Evolutionary conservation across 176 grass and related monocot genomes (phyloP), one percentile per base, ranked within the genome.

Genomic region (Raddia distichophylla): DNA sequence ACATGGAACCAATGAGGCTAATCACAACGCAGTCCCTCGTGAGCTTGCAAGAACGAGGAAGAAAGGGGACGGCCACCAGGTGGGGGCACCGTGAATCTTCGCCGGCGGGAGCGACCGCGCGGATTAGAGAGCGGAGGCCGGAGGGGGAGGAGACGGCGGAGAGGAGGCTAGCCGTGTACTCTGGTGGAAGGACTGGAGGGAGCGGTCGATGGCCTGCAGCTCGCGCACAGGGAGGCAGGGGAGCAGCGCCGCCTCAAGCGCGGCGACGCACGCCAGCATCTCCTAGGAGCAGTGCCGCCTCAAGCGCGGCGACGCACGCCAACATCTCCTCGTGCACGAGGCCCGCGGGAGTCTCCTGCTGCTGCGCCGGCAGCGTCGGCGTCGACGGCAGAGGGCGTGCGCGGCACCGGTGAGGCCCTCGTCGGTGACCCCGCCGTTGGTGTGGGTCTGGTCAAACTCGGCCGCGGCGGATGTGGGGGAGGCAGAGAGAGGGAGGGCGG

Each of bases 141-240:
- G 8, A 18, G 2, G 67, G 1, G 45, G 45, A 34, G 27, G 52
- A 64, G 10, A 10, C 13, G 7, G 10, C 0, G 10, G 17, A 0
- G 7, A 22, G 0, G 65, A 13, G 43, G 12, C 14, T 20, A 47
- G 43, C 2, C 18, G 59, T 88, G 42, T 60, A 99, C 96, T 99
- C 87, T 95, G 96, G 73, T 95, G 96, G 43, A 93, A 93, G 69
- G 90, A 99, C 60, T 93, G 96, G 74, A 91, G 87, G 68, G 96
- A 99, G 57, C 93, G 92, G 89, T 99, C 96, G 52, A 99, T 93
- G 74, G 96, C 96, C 82, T 99, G 96, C 68, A 95, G 89, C 79
- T 95, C 90, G 53, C 96, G 89, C 33, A 91, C 93, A 53, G 96
- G 96, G 80, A 95, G 93, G 79, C 96, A 98, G 13, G 96, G 93